phyloP scores from a whole-genome alignment of 345 rosid species.

The Trapa bicornis region DNA sequence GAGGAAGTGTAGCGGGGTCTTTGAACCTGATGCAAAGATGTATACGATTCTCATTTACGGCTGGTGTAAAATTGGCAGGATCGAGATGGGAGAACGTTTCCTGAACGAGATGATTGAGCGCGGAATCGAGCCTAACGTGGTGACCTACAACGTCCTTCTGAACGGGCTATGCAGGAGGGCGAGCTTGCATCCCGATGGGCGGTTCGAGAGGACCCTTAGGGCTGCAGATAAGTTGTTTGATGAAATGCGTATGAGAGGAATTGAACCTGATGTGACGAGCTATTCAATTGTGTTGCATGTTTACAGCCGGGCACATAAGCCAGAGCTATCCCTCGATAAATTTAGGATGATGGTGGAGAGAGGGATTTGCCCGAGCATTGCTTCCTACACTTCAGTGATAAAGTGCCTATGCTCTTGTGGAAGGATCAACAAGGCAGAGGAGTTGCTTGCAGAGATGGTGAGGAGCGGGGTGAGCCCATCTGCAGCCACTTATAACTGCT shows the following conservation, averaged over 20 bases:
- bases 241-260: conserved; percentile 65
- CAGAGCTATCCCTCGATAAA: conserved; percentile 58
- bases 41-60: conserved; percentile 68
- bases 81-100: conserved; percentile 71
- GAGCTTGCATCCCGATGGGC: conserved; percentile 53
- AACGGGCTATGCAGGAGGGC: conserved; percentile 78
- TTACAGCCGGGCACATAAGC: conserved; percentile 73
- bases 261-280: conserved; percentile 73
- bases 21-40: conserved; percentile 26
- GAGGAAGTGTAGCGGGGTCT: conserved; percentile 25
- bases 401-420: conserved; percentile 82
- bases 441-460: conserved; percentile 58
- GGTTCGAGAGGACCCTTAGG: conserved; percentile 49
- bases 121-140: conserved; percentile 56
- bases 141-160: conserved; percentile 58
- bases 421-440: conserved; percentile 53
- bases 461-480: conserved; percentile 42
- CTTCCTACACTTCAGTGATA: conserved; percentile 56
- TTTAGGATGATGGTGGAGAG: conserved; percentile 52
- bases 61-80: conserved; percentile 59
- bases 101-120: conserved; percentile 50
- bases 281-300: conserved; percentile 70
- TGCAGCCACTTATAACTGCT: conserved; percentile 64
- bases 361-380: conserved; percentile 50
- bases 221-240: conserved; percentile 67